Conservation (phyloP, 1,139 yeast species). For the Nadsonia starkeyi-henricii region DNA sequence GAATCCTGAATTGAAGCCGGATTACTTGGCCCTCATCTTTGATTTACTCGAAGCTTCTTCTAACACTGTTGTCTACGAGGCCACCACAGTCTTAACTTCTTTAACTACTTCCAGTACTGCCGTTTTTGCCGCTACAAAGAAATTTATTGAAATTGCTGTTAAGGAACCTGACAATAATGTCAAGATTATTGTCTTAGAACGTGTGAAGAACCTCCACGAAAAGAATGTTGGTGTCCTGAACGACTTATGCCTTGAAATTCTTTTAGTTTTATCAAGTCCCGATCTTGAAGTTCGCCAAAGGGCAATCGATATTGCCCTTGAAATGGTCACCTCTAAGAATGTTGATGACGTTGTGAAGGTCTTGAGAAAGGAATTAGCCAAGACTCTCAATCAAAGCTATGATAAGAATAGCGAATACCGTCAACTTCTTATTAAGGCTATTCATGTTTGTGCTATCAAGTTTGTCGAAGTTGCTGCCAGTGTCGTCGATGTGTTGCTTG, state of each 20-base stretch:
- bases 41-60: constrained; percentile 61
- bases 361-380: constrained; percentile 79
- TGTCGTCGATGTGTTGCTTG: constrained; percentile 79
- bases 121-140: constrained; percentile 64
- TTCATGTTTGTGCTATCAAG: constrained; percentile 77
- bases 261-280: constrained; percentile 73
- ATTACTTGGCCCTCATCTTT: constrained; percentile 58
- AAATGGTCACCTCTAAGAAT: constrained; percentile 71
- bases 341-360: constrained; percentile 89
- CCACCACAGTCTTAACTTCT: constrained; percentile 71
- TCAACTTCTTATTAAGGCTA: constrained; percentile 74
- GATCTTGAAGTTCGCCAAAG: constrained; percentile 84
- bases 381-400: constrained; percentile 46
- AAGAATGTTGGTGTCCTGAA: constrained; percentile 75
- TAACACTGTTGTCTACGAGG: constrained; percentile 79
- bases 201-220: constrained; percentile 62
- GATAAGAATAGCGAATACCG: constrained; percentile 80
- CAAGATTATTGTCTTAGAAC: constrained; percentile 79
- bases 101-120: constrained; percentile 58
- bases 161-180: constrained; percentile 90
- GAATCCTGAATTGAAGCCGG: constrained; percentile 50
- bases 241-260: constrained; percentile 72
- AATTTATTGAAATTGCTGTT: constrained; percentile 77
- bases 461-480: constrained; percentile 86
- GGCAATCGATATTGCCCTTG: constrained; percentile 71